Base-by-base conservation (phyloP, 1,139 yeast species). In the Yamadazyma jaroonii region DNA sequence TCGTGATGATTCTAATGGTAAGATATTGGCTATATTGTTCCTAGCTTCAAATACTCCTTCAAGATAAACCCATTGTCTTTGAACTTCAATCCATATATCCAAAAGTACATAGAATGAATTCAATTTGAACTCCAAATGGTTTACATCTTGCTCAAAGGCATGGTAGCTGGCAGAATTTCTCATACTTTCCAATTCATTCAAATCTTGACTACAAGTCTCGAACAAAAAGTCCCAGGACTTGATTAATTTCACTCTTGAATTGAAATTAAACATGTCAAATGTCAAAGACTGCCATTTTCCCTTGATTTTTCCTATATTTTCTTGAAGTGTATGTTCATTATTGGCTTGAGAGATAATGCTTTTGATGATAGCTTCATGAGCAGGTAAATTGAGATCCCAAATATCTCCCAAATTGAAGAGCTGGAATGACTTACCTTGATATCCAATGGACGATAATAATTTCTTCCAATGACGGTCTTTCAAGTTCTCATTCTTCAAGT, bases 11-110 rank as follows among this genome's bases (percentile, higher is more conserved):
- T 89, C 97, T 4, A 77, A 57, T 0, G 95, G 95, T 9, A 90
- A 63, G 3, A 87, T 61, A 24, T 64, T 69, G 35, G 73, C 68
- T 21, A 90, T 77, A 31, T 84, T 89, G 21, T 51, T 54, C 1
- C 70, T 64, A 39, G 75, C 77, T 10, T 77, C 79, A 53, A 92
- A 84, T 0, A 89, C 79, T 0, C 96, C 96, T 45, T 79, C 84
- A 14, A 90, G 68, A 52, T 90, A 88, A 2, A 87, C 78, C 95
- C 96, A 90, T 50, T 84, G 88, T n/a, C 84, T 67, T 56, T 92
- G 97, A 2, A 82, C 87, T 33, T 87, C 96, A 29, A 84, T 72
- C 95, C 96, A 89, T 0, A 62, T 54, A 48, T 82, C 89, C 32
- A 87, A 66, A 3, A 86, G 54, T 1, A 66, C 61, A 38, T 72